Conservation (phyloP, 2,329 filamentous ascomycete species). For the Coniella lustricola region DNA sequence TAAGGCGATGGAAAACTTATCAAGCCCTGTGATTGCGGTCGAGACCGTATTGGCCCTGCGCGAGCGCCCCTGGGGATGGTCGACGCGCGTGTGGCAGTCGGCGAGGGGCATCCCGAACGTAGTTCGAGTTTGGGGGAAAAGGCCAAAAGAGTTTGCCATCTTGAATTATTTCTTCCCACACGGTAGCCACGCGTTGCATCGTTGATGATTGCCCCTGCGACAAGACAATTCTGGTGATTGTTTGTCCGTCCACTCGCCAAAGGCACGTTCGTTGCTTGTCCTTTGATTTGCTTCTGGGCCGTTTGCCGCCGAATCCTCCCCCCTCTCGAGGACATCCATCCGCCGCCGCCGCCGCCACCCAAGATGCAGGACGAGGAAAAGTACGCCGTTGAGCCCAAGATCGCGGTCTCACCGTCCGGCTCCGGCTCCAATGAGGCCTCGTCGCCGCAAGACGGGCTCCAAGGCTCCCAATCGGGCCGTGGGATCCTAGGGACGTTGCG, state of each 20-base stretch:
- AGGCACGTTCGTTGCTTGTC: no score
- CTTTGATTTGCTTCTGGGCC: no score
- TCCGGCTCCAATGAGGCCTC: constrained; percentile 6
- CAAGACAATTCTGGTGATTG: no score
- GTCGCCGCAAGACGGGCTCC: background rate
- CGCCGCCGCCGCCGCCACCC: background rate
- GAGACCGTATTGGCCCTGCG: background rate
- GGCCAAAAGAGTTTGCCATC: no score
- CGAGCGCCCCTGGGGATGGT: background rate
- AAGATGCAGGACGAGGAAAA: constrained; percentile 15
- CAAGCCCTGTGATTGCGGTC: background rate
- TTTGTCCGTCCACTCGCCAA: no score
- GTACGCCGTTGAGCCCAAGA: constrained; percentile 4
- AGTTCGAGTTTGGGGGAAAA: no score
- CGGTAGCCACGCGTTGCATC: no score
- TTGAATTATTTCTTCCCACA: no score
- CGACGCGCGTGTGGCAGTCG: no score
- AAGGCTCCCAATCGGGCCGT: constrained; percentile 12
- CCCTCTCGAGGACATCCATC: background rate
- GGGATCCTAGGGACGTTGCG: constrained; percentile 31
- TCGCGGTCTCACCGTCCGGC: constrained; percentile 5
- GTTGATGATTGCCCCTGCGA: no score
- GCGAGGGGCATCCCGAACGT: background rate
- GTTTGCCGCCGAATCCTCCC: background rate
- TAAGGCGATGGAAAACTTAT: background rate